phyloP scores from a whole-genome alignment of 108 stramenopile genomes.

The Skeletonema menzelii region DNA sequence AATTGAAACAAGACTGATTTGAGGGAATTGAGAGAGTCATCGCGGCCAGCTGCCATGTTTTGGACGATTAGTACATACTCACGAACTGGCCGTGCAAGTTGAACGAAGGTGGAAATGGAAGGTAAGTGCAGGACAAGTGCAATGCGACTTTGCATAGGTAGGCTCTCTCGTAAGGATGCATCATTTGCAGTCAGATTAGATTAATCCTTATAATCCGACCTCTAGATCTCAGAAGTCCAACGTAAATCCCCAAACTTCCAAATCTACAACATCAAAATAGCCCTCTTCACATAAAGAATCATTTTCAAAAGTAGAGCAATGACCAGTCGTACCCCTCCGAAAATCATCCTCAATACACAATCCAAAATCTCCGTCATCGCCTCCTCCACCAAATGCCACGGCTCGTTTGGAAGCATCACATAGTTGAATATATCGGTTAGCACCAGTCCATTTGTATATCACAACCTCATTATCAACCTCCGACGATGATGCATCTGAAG shows the following conservation, averaged over 20 bases:
- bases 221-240: slow-evolving; percentile 31
- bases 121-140: no score
- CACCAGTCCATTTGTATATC: slow-evolving; percentile 83
- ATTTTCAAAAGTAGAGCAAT: slow-evolving; percentile 88
- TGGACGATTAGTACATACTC: no score
- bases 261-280: slow-evolving; percentile 70
- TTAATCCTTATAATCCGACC: neutral
- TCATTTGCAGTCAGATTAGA: neutral
- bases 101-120: no score
- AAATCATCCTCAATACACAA: slow-evolving; percentile 88
- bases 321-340: slow-evolving; percentile 77
- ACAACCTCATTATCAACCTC: slow-evolving; percentile 21
- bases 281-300: slow-evolving; percentile 66
- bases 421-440: slow-evolving; percentile 84
- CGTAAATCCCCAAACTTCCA: slow-evolving; percentile 76
- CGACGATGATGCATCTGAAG: neutral
- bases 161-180: no score
- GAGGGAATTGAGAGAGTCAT: no score
- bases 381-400: slow-evolving; percentile 89
- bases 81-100: no score
- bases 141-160: no score
- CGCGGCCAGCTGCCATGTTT: no score
- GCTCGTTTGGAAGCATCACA: slow-evolving; percentile 62
- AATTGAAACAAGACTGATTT: no score
- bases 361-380: slow-evolving; percentile 85